phyloP scores from a whole-genome alignment of 768 basidiomycete species.

The Phaeotremella fagi region DNA sequence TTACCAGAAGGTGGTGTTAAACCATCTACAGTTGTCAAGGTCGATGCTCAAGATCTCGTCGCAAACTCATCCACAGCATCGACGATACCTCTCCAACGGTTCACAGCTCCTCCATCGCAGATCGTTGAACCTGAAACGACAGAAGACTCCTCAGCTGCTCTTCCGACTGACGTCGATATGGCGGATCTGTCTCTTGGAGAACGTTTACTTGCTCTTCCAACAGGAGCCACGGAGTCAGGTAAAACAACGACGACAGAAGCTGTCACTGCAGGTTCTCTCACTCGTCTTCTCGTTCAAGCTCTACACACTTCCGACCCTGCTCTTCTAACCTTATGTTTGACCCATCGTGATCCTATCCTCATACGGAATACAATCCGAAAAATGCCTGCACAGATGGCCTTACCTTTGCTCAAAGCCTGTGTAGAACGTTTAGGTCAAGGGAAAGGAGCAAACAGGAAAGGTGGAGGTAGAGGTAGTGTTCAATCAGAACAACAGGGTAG shows the following conservation, averaged over 20 bases:
- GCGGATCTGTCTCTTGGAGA: conserved; percentile 91
- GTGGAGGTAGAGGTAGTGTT: conserved; percentile 67
- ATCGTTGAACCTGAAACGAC: conserved; percentile 26
- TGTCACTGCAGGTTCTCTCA: conserved; percentile 73
- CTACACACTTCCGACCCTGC: conserved; percentile 88
- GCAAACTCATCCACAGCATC: conserved; percentile 4
- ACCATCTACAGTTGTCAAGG: conserved; percentile 26
- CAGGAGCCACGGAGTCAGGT: conserved; percentile 39
- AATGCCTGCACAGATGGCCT: conserved; percentile 77
- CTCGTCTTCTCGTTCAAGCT: conserved; percentile 91
- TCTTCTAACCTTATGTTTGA: conserved; percentile 62
- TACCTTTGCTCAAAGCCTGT: conserved; percentile 79
- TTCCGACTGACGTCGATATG: conserved; percentile 63
- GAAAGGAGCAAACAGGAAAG: conserved; percentile 69
- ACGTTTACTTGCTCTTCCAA: conserved; percentile 69
- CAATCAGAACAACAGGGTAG: conserved; percentile 45
- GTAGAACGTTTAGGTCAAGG: conserved; percentile 78
- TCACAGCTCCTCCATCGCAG: conserved; percentile 29
- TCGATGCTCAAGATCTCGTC: conserved; percentile 38
- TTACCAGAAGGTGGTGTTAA: conserved; percentile 27
- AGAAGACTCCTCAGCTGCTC: conserved; percentile 23
- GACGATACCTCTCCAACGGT: conserved; percentile 37
- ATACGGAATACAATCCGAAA: conserved; percentile 81
- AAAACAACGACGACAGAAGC: conserved; percentile 34
- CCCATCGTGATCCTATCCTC: conserved; percentile 73